Evolutionary conservation across 1,284 basidiomycete species (phyloP), one percentile per base, ranked within the genome.

Genomic region (Hemileia vastatrix): DNA sequence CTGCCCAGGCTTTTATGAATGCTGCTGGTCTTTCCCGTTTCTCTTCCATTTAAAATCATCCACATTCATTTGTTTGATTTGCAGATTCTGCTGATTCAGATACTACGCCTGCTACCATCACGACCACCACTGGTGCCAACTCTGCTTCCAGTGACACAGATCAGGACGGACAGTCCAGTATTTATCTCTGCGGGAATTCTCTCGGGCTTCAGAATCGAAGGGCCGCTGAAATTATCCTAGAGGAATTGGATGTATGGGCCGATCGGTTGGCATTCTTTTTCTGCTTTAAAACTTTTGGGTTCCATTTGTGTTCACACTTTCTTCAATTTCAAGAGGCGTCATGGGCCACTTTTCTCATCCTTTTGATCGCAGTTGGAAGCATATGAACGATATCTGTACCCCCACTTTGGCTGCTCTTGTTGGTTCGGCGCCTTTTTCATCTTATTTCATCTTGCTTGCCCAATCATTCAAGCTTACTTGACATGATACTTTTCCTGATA

Each of bases 161-260:
- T n/a, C 51, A 61, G 15, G 59, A 61, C 19, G 9, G n/a, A 1
- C 33, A 76, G 59, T 78, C 80, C 62, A 84, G 83, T 74, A 83
- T 86, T 45, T 99, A 98, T 77, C 84, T 99, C 55, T 95, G 90
- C 76, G 95, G 94, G 50, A 98, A 99, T 79, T 96, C 92, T 48
- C 83, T 98, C 2, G 94, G 94, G 1, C 81, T 87, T 52, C 80
- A 92, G 70, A 83, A 87, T 48, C 89, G 85, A 74, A 80, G 83
- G 44, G 86, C 90, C 21, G 81, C 83, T 65, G 72, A 81, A 69
- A 81, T 90, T 58, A 79, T 98, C 32, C 77, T 87, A 68, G 84
- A 94, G 76, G 95, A 98, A 77, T 77, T 98, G 51, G 78, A 83
- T 55, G 85, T 86, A n/a, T 99, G 94, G 95, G 84, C 80, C 33